A percentile compares a stretch with the other conserved stretches of the same genome.
Conservation (phyloP, 495 filamentous ascomycete species). For the Annulohypoxylon bovei region DNA sequence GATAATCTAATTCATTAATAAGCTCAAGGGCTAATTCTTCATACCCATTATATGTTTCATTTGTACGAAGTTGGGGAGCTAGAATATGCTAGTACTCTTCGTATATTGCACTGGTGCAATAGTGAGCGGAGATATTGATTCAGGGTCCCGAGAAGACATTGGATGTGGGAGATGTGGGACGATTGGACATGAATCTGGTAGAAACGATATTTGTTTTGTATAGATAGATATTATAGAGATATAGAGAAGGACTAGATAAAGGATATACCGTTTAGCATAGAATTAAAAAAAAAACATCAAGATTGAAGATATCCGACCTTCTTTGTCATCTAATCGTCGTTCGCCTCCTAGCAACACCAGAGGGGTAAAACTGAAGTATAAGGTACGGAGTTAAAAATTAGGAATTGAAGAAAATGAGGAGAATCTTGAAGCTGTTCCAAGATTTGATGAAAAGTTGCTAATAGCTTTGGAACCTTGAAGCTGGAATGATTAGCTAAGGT, state of each 20-base stretch:
- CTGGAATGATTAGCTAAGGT: not conserved
- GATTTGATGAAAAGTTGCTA: not conserved
- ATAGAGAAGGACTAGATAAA: constrained; percentile 11
- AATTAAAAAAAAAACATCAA: constrained; percentile 2
- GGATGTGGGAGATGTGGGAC: not conserved
- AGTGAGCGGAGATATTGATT: constrained; percentile 10
- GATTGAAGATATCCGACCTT: not conserved
- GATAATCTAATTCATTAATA: constrained; percentile 9
- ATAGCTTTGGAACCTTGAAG: not conserved
- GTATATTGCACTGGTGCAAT: constrained; percentile 12
- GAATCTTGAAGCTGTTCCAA: not conserved
- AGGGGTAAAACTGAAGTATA: not conserved
- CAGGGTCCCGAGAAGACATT: not conserved
- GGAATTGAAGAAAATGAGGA: not conserved
- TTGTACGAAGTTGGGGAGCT: not conserved
- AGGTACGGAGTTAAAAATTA: not conserved
- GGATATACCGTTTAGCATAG: constrained; percentile 18
- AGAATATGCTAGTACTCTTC: constrained; percentile 15
- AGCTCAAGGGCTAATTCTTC: not conserved
- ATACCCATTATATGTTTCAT: constrained; percentile 11
- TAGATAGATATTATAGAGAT: constrained; percentile 16
- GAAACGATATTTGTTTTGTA: constrained; percentile 19
- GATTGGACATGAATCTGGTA: constrained; percentile 12
- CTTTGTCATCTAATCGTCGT: not conserved
- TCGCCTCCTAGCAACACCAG: not conserved